Conservation (phyloP, 208 protist species). For the Angomonas desouzai region DNA sequence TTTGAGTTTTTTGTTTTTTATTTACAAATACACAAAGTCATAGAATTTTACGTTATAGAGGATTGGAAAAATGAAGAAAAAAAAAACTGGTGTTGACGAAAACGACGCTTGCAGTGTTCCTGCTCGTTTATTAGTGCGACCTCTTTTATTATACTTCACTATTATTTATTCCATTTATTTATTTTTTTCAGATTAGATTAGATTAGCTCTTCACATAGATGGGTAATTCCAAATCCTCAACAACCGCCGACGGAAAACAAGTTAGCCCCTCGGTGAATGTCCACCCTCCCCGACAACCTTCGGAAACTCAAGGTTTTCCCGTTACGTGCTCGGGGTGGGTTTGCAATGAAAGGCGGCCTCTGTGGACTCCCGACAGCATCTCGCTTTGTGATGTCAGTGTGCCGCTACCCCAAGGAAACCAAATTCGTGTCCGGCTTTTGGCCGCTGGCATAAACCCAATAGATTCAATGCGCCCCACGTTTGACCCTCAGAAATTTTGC, state of each 20-base stretch:
- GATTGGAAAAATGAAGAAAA: background rate
- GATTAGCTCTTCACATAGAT: background rate
- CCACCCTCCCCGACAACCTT: conserved; percentile 20
- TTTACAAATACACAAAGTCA: background rate
- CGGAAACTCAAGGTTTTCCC: conserved; percentile 18
- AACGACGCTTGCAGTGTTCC: background rate
- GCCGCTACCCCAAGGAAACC: conserved; percentile 32
- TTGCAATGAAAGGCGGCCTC: conserved; percentile 5
- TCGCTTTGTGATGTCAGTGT: conserved; percentile 32
- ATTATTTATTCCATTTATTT: background rate
- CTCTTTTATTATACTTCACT: conserved; percentile 2
- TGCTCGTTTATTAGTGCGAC: background rate
- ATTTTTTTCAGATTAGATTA: background rate
- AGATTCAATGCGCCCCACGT: conserved; percentile 8
- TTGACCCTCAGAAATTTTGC: conserved; percentile 12
- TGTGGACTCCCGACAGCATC: conserved; percentile 31
- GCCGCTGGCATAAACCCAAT: conserved; percentile 60
- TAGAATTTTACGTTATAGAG: conserved; percentile 1
- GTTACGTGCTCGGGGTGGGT: conserved; percentile 40
- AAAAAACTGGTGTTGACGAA: background rate
- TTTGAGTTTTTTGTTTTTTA: no score
- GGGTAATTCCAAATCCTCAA: no score
- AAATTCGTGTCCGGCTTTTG: conserved; percentile 66
- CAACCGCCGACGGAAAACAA: no score
- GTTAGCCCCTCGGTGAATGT: background rate